Evolutionary conservation across 2,329 filamentous ascomycete genomes (phyloP).

Genomic region (Alternaria panax): DNA sequence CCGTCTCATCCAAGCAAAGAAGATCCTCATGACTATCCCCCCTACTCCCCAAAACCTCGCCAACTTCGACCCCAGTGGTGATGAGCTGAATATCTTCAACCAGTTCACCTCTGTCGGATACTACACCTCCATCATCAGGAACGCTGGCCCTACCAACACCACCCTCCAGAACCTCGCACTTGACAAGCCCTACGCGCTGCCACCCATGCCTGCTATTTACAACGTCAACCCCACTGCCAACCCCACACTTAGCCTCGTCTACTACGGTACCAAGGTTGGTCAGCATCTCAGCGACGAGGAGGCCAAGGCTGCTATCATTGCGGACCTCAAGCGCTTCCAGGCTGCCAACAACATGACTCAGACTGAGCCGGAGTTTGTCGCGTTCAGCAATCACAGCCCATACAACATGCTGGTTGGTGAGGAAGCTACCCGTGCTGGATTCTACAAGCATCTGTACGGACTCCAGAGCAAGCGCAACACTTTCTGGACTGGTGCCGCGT

Average conservation of each 20-base stretch:
- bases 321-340: constrained; percentile 20
- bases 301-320: constrained; percentile 27
- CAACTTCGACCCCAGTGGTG: constrained; percentile 46
- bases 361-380: constrained; percentile 27
- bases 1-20: constrained; percentile 48
- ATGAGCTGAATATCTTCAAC: constrained; percentile 48
- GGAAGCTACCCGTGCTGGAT: constrained; percentile 26
- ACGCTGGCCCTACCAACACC: constrained; percentile 45
- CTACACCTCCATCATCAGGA: constrained; percentile 51
- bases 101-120: constrained; percentile 50
- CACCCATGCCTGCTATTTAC: constrained; percentile 44
- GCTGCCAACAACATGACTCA: constrained; percentile 6
- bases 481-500: constrained; percentile 31
- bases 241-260: constrained; percentile 20
- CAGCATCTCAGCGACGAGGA: constrained; percentile 20
- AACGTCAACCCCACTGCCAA: constrained; percentile 27
- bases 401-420: constrained; percentile 24
- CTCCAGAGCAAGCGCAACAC: constrained; percentile 32
- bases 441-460: constrained; percentile 32
- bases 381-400: constrained; percentile 37
- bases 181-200: constrained; percentile 37
- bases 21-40: constrained; percentile 55
- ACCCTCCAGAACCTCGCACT: constrained; percentile 37
- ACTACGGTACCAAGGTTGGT: constrained; percentile 23
- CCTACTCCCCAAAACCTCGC: constrained; percentile 47